phyloP scores from a whole-genome alignment of 352 stramenopile species.

The Lagenidium giganteum region DNA sequence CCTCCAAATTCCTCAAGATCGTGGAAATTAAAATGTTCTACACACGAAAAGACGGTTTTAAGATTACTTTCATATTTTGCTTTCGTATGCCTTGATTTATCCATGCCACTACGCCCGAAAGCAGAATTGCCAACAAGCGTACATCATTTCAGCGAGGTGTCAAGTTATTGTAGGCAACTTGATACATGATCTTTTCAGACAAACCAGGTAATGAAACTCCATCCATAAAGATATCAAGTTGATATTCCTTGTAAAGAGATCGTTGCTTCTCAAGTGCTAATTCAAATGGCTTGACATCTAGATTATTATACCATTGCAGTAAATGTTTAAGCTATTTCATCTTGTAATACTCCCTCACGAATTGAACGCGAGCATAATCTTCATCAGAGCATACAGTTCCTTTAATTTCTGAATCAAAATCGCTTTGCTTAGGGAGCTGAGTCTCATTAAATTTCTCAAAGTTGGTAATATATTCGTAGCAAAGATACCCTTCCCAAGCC shows the following conservation, averaged over 20 bases:
- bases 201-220: constrained; percentile 14
- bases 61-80: constrained; percentile 7
- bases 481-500: constrained; percentile 11
- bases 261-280: constrained; percentile 1
- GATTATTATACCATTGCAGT: constrained; percentile 22
- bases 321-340: constrained; percentile 22
- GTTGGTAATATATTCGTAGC: constrained; percentile 20
- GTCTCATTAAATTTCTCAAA: constrained; percentile 18
- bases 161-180: constrained; percentile 2
- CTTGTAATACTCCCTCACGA: constrained; percentile 15
- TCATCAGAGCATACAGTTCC: constrained; percentile 1
- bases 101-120: constrained; percentile 13
- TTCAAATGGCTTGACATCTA: constrained; percentile 19
- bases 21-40: constrained; percentile 2
- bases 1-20: constrained; percentile 7
- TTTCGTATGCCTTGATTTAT: constrained; percentile 16
- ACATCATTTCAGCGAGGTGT: constrained; percentile 15
- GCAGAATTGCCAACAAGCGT: constrained; percentile 12
- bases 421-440: constrained; percentile 7
- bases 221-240: constrained; percentile 3
- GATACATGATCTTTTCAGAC: constrained; percentile 21
- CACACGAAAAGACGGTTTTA: not conserved
- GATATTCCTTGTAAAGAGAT: constrained; percentile 3
- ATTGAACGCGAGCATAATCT: constrained; percentile 17
- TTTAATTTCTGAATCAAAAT: constrained; percentile 10